A percentile compares a stretch with the other conserved stretches of the same genome.
Evolutionary conservation across 805 yeast genomes (phyloP).

Genomic region (Candida qinlingensis): DNA sequence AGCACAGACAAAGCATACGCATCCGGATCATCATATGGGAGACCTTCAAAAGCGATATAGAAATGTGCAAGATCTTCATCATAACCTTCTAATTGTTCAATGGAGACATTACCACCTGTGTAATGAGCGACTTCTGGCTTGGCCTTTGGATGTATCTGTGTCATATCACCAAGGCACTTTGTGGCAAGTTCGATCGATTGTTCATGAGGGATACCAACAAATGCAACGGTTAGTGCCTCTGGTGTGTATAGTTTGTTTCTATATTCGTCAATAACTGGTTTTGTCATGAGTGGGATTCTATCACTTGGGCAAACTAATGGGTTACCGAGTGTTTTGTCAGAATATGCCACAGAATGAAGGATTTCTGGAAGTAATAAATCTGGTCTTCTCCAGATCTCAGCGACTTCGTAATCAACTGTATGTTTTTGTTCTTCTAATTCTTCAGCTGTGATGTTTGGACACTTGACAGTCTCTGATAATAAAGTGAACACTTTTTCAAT

Average conservation of each 20-base stretch:
- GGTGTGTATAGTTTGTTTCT: slow-evolving; percentile 69
- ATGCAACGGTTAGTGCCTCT: slow-evolving; percentile 75
- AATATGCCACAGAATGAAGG: slow-evolving; percentile 79
- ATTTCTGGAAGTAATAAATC: slow-evolving; percentile 85
- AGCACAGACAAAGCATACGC: slow-evolving; percentile 86
- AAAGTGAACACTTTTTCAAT: slow-evolving; percentile 72
- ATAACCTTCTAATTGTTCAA: slow-evolving; percentile 57
- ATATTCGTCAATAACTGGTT: slow-evolving; percentile 51
- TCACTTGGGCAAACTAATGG: slow-evolving; percentile 82
- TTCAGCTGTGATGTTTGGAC: slow-evolving; percentile 59
- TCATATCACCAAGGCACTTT: slow-evolving; percentile 61
- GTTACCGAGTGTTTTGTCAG: slow-evolving; percentile 69
- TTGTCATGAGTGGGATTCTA: slow-evolving; percentile 48
- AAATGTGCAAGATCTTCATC: slow-evolving; percentile 79
- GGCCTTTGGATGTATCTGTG: slow-evolving; percentile 25
- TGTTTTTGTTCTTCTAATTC: slow-evolving; percentile 71
- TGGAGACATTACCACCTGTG: slow-evolving; percentile 53
- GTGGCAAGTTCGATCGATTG: slow-evolving; percentile 60
- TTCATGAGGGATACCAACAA: slow-evolving; percentile 77
- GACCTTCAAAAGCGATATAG: slow-evolving; percentile 84
- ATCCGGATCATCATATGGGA: slow-evolving; percentile 77
- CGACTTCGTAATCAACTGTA: slow-evolving; percentile 76
- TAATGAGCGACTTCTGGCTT: slow-evolving; percentile 39
- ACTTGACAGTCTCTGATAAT: slow-evolving; percentile 70
- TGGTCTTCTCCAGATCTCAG: slow-evolving; percentile 76